phyloP scores from a whole-genome alignment of 805 yeast species.

The Phaffomyces thermotolerans region DNA sequence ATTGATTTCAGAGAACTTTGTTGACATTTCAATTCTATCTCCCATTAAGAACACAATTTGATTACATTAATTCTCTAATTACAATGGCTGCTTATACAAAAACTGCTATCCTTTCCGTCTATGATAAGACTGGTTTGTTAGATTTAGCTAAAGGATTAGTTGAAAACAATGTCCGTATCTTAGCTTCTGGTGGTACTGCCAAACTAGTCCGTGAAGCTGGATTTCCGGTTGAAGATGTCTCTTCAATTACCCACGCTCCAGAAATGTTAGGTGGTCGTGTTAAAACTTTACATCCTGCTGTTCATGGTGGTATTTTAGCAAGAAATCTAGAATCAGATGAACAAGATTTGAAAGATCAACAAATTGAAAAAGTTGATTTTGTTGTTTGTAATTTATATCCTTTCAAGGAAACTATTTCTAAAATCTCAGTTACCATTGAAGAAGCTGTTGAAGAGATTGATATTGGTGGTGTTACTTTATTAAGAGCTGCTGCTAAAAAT shows the following conservation, averaged over 20 bases:
- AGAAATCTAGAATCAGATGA: constrained; percentile 89
- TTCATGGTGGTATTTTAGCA: constrained; percentile 96
- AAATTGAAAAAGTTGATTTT: constrained; percentile 91
- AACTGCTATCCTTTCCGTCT: constrained; percentile 94
- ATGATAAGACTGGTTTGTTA: constrained; percentile 93
- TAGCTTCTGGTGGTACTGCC: constrained; percentile 98
- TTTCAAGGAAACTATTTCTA: constrained; percentile 93
- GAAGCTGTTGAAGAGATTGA: constrained; percentile 99
- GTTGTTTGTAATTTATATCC: constrained; percentile 98
- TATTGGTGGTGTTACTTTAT: constrained; percentile 94
- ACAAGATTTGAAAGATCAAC: constrained; percentile 78
- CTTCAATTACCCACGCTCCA: constrained; percentile 94
- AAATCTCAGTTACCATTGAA: constrained; percentile 88
- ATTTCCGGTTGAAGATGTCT: constrained; percentile 94
- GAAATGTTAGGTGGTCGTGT: constrained; percentile 99
- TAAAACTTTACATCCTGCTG: constrained; percentile 97
- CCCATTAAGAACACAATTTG: background rate
- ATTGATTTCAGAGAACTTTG: no score
- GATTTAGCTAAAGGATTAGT: constrained; percentile 94
- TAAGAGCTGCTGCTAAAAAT: constrained; percentile 98
- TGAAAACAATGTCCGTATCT: constrained; percentile 79
- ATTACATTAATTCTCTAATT: background rate
- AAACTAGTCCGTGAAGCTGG: constrained; percentile 93
- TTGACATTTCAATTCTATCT: background rate
- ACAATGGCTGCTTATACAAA: constrained; percentile 38